phyloP scores from a whole-genome alignment of 805 yeast genomes.

The Martiniozyma abietophila region DNA sequence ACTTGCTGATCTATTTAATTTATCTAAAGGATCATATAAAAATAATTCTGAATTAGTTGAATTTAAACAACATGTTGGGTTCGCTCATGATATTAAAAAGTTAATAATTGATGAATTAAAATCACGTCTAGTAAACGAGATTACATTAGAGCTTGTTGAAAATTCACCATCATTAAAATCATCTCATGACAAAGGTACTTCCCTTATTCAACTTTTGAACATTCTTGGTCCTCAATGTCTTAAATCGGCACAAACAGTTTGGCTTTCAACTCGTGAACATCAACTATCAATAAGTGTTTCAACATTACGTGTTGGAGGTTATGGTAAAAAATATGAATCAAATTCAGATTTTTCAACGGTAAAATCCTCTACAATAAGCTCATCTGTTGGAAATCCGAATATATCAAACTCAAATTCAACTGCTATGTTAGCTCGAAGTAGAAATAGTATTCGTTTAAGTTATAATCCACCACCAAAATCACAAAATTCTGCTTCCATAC shows the following conservation, averaged over 20 bases:
- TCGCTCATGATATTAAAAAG: slow-evolving; percentile 10
- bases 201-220: slow-evolving; percentile 3
- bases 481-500: no score
- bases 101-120: slow-evolving; percentile 20
- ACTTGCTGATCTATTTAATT: slow-evolving; percentile 11
- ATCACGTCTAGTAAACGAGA: slow-evolving; percentile 14
- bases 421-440: no score
- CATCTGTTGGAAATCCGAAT: no score
- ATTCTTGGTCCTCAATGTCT: slow-evolving; percentile 2
- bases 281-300: slow-evolving; percentile 4
- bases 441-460: no score
- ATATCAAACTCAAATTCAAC: no score
- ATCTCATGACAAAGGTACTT: slow-evolving; percentile 8
- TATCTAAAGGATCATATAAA: slow-evolving; percentile 13
- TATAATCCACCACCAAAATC: no score
- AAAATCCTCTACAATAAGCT: no score
- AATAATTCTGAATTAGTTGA: slow-evolving; percentile 10
- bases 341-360: no score
- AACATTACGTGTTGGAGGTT: slow-evolving; percentile 3
- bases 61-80: slow-evolving; percentile 10
- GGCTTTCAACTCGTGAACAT: slow-evolving; percentile 5
- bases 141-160: slow-evolving; percentile 16
- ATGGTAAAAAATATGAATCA: no score
- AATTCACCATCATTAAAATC: slow-evolving; percentile 13
- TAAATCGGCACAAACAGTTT: slow-evolving; percentile 3